Base-by-base conservation (phyloP, 2,329 filamentous ascomycete genomes). In the Leptographium radiaticola region DNA sequence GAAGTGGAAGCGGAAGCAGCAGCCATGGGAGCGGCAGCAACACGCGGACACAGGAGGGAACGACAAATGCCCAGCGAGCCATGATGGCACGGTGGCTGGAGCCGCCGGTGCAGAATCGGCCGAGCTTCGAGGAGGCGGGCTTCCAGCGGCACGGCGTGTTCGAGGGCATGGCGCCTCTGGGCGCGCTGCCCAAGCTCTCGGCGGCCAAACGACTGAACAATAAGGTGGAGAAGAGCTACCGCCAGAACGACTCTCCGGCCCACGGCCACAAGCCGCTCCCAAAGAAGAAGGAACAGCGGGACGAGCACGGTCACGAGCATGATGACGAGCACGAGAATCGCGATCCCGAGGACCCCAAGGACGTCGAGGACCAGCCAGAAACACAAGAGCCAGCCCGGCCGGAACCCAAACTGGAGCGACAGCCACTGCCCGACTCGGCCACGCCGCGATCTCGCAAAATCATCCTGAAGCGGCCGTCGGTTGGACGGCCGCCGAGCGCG, bases 111-210 rank as follows among this genome's bases (percentile, higher is more conserved):
- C 76, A 79, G 67, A 74, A 70, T 67, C 79, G 76, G 67, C 65
- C 89, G 12, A 91, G 86, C 65, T 95, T 84, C 65, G 81, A 87
- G 71, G 88, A 95, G 65, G 80, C 77, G 55, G 86, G 86, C 46
- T 76, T 93, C 60, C 74, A 84, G 62, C 76, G 84, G 49, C 80
- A 82, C 66, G 87, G 87, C 59, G 86, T 94, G 18, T 73, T 94
- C 55, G 84, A 87, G 67, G 84, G 84, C 62, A 95, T 95, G 89
- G 83, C 83, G 52, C 84, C 89, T 31, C 71, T 95, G 54, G 89
- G 89, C 43, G 77, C 82, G 53, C 74, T 83, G 60, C 89, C 89
- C 13, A 80, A 79, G 68, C 76, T 75, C 25, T 69, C 76, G 12
- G 54, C 18, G 49, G 77, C 80, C 64, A 72, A 82, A 59, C 80